Conservation (phyloP, 2,329 filamentous ascomycete species). For the Clonostachys sp. region DNA sequence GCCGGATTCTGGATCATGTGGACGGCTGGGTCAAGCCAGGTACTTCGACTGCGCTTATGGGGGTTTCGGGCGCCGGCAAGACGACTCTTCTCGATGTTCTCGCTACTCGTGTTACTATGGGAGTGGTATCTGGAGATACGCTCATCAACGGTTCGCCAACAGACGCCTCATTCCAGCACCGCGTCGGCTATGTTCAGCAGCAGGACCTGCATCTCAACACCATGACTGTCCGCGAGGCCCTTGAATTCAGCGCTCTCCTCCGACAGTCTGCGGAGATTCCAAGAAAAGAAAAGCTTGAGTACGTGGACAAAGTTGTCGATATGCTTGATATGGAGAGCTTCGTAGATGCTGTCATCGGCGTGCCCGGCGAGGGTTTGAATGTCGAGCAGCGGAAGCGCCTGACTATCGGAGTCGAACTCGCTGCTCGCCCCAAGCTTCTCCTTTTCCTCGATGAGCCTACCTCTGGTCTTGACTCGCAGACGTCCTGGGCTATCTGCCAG, state of each 20-base stretch:
- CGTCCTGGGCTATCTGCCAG: constrained; percentile 76
- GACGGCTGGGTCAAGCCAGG: constrained; percentile 71
- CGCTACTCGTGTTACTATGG: constrained; percentile 63
- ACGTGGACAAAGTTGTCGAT: constrained; percentile 45
- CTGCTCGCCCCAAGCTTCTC: constrained; percentile 82
- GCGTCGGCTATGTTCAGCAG: constrained; percentile 65
- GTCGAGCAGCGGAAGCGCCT: constrained; percentile 56
- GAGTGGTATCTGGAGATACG: constrained; percentile 63
- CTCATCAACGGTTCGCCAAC: constrained; percentile 59
- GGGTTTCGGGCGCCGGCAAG: constrained; percentile 37
- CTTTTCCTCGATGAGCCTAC: constrained; percentile 94
- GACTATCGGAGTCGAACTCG: constrained; percentile 91
- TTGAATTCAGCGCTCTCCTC: constrained; percentile 28
- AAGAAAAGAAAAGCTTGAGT: constrained; percentile 38
- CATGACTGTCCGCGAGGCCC: constrained; percentile 34
- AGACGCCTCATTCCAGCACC: constrained; percentile 63
- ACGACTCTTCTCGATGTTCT: constrained; percentile 59
- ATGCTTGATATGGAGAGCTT: constrained; percentile 47
- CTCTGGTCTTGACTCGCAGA: constrained; percentile 84
- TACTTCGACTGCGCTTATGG: constrained; percentile 66
- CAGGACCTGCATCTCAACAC: constrained; percentile 37
- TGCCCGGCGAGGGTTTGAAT: constrained; percentile 30
- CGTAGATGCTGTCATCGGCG: constrained; percentile 40
- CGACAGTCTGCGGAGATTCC: constrained; percentile 33
- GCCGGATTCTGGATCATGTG: constrained; percentile 63